Conservation (phyloP, 2,329 filamentous ascomycete species). For the Ophiostoma angusticollis region DNA sequence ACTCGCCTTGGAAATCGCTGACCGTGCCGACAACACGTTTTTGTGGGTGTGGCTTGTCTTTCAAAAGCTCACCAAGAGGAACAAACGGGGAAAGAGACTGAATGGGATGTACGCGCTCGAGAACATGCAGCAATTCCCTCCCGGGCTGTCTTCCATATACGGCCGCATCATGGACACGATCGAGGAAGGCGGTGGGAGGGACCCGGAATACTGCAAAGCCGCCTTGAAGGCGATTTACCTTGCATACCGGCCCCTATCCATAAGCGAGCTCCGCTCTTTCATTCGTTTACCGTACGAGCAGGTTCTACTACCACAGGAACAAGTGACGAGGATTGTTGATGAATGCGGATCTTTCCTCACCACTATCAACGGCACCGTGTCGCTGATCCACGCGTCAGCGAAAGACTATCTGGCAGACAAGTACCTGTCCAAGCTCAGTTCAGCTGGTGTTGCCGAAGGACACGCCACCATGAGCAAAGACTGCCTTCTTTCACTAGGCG, state of each 20-base stretch:
- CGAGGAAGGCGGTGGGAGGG: conserved; percentile 4
- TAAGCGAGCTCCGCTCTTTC: too few species aligned
- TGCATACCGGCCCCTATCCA: conserved; percentile 15
- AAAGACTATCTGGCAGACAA: conserved; percentile 22
- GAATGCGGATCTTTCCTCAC: conserved; percentile 23
- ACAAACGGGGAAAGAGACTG: too few species aligned
- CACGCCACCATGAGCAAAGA: too few species aligned
- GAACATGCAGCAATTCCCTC: conserved; percentile 14
- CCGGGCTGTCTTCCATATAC: conserved; percentile 17
- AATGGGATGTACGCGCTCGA: conserved; percentile 11
- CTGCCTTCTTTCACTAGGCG: too few species aligned
- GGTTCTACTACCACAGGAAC: conserved; percentile 9
- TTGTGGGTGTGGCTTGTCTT: conserved; percentile 26
- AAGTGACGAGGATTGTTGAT: conserved; percentile 14
- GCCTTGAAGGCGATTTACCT: conserved; percentile 12
- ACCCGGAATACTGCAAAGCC: conserved; percentile 12
- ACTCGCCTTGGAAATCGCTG: conserved; percentile 8
- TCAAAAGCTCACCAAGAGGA: too few species aligned
- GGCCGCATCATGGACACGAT: conserved; percentile 17
- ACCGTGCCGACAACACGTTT: conserved; percentile 24
- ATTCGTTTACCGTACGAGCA: conserved; percentile 11
- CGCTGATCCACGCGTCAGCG: conserved; percentile 21
- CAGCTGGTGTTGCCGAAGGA: neutral
- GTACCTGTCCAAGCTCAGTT: neutral
- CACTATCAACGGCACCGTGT: conserved; percentile 15